These are phyloP conservation scores for Leptodontidium sp. DNA, from an alignment of 2,329 filamentous ascomycete species.

Conservation along the genomic window DNA sequence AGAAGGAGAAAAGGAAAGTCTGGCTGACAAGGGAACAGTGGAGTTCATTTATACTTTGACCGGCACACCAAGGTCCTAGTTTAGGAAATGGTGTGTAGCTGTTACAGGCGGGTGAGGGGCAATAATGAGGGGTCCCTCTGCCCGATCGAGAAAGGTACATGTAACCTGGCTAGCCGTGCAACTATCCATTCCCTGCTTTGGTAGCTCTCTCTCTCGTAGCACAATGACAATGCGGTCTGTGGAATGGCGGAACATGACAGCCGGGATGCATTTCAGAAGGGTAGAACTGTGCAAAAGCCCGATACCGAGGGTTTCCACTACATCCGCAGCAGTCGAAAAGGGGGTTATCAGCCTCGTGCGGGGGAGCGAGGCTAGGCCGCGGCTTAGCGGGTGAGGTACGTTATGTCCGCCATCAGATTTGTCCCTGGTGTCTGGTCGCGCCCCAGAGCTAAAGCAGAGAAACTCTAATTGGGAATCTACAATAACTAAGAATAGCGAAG, in stretches of 20 bases:
- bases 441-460: not conserved
- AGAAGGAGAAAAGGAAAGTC: not conserved
- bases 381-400: not conserved
- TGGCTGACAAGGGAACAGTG: not conserved
- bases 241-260: constrained; percentile 5
- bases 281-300: not conserved
- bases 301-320: not conserved
- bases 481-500: not conserved
- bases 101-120: constrained; percentile 4
- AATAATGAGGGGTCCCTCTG: constrained; percentile 6
- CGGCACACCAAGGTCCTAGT: not conserved
- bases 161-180: not conserved
- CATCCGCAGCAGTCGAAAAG: not conserved
- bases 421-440: not conserved
- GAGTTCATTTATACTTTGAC: constrained; percentile 6
- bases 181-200: not conserved
- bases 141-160: not conserved
- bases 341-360: constrained; percentile 26
- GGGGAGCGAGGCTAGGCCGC: constrained; percentile 6
- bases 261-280: not conserved
- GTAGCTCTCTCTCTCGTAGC: not conserved
- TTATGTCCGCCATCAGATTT: not conserved
- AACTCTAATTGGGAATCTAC: not conserved
- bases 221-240: not conserved
- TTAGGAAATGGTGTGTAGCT: not conserved